Base-by-base conservation (phyloP, 2,329 filamentous ascomycete genomes). In the Ambrosiella cleistominuta region DNA sequence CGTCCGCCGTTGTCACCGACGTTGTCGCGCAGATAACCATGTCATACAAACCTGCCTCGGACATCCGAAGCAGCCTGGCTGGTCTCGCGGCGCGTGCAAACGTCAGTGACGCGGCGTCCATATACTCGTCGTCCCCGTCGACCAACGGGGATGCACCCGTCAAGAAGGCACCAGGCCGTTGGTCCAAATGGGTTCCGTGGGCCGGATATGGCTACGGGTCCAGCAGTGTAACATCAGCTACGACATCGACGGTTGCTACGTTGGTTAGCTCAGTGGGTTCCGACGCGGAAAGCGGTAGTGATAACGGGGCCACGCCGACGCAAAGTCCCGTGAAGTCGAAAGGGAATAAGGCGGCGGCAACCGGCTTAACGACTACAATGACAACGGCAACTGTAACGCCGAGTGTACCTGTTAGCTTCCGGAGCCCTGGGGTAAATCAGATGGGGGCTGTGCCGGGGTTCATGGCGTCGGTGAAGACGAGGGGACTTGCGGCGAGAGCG, bases 401-500 rank as follows among this genome's bases (percentile, higher is more conserved):
- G 58, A 60, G 44, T 7, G 45, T 44, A 2, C 8, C 67, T 58
- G 69, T 71, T 9, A 57, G 70, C 39, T 72, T 72, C 49, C 75
- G 86, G 49, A 70, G 78, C 3, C 79, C 85, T 1, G 87, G 87
- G 0, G 88, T 93, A 66, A 93, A 93, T 65, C 87, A 91, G 66
- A 76, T 79, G 1, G 87, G 87, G 0, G 75, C 80, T 0, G 83
- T 93, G 49, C 80, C 85, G 0, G 86, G 87, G 0, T 85, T 91
- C 37, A 58, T 56, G 59, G n/a, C 17, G 38, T 38, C 45, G 8
- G 59, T 49, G 7, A 58, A 54, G 47, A 38, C 51, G 6, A 51
- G 52, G 6, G 53, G 59, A 38, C 36, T 53, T 47, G 58, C 58
- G 38, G 13, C 58, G 15, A 55, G 50, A 53, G 55, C 58, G n/a